Conservation (phyloP, 2,329 filamentous ascomycete species). For the Claviceps lovelessii region DNA sequence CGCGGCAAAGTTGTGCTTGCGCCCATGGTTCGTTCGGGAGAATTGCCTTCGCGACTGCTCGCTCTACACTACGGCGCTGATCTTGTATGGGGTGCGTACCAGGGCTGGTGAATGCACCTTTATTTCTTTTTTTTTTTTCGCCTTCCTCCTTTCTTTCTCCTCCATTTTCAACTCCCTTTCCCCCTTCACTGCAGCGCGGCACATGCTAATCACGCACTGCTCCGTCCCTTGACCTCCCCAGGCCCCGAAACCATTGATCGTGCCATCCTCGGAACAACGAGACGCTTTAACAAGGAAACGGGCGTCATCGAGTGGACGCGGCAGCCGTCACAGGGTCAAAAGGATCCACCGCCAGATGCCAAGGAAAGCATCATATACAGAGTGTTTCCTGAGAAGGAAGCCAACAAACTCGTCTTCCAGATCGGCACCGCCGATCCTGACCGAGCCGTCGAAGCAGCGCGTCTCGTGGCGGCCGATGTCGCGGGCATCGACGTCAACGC, state of each 20-base stretch:
- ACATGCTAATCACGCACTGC: background rate
- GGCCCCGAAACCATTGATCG: constrained; percentile 89
- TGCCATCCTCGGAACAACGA: constrained; percentile 74
- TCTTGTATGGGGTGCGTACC: constrained; percentile 69
- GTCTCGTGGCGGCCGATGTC: constrained; percentile 73
- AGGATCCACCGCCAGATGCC: constrained; percentile 37
- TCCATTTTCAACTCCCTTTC: background rate
- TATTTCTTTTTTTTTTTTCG: no score
- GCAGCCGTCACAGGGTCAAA: constrained; percentile 53
- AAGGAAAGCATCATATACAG: constrained; percentile 66
- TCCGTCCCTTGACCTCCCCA: constrained; percentile 16
- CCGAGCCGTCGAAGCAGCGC: constrained; percentile 69
- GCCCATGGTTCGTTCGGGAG: constrained; percentile 96
- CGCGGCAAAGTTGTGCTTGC: constrained; percentile 86
- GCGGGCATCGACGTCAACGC: constrained; percentile 94
- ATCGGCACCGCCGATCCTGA: constrained; percentile 77
- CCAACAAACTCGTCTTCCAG: constrained; percentile 69
- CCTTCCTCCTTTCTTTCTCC: background rate
- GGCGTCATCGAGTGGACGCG: constrained; percentile 77
- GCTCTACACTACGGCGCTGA: constrained; percentile 93
- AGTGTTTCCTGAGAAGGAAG: constrained; percentile 65
- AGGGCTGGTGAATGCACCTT: background rate
- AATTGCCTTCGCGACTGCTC: constrained; percentile 75
- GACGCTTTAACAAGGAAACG: constrained; percentile 61
- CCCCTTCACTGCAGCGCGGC: background rate